Base-by-base conservation (phyloP, 2,329 filamentous ascomycete genomes). In the Aaosphaeria pasadenensis region DNA sequence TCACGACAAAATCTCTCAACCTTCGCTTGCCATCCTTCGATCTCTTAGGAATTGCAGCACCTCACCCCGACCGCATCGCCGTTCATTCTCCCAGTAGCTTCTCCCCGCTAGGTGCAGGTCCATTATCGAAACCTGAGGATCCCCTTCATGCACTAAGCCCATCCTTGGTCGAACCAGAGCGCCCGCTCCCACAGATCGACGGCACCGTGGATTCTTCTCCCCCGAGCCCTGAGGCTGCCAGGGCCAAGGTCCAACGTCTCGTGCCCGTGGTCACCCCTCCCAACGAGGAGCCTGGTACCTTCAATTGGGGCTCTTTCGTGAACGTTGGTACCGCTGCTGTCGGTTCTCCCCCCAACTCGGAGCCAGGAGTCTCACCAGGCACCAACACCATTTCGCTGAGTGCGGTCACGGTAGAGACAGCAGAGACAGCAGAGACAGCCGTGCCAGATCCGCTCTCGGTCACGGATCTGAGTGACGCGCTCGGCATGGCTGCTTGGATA, bases 1-100 rank as follows among this genome's bases (percentile, higher is more conserved):
- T 64, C 35, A 42, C 57, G 39, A 71, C 61, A 50, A 57, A 61
- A 30, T 58, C 63, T 39, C 67, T 65, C 47, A 70, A 63, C 49
- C 64, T 82, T 38, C 75, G 78, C 45, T 71, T 82, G 11, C 79
- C 78, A 5, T 77, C 78, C 2, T 81, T 82, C 57, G 73, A 81
- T 47, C 66, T 72, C 13, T 69, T 81, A 43, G 77, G 77, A 32
- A 79, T 79, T 49, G 72, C 73, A 45, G 68, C 71, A 43, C 74
- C 76, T 41, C 71, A 75, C 64, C 71, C 74, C 51, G 68, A 75
- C 57, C 60, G 67, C 52, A 56, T 70, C 44, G 54, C 55, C 42
- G 56, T 60, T 42, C 43, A 51, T 48, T 43, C 57, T 39, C 51
- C 50, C 39, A 50, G 58, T 42, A 59, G 56, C 11, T 69, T 70